phyloP scores from a whole-genome alignment of 2,329 filamentous ascomycete species.

The Colletotrichum sp. region DNA sequence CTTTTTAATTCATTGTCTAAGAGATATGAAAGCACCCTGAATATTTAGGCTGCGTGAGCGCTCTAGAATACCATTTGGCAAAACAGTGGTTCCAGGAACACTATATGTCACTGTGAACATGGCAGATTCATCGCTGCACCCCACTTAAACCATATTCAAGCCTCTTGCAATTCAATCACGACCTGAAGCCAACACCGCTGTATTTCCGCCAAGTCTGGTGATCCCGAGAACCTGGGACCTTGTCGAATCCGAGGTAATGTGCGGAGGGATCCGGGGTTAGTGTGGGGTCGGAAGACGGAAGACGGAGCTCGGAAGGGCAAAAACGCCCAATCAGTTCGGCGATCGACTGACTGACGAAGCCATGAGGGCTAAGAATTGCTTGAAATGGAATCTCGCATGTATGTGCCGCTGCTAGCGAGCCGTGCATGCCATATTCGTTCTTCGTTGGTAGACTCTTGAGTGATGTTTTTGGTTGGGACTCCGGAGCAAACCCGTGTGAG shows the following conservation, averaged over 20 bases:
- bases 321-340: not conserved
- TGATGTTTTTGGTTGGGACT: not conserved
- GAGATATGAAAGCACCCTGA: not conserved
- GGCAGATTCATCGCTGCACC: not conserved
- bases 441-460: not conserved
- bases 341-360: not conserved
- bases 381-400: not conserved
- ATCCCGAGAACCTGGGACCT: not conserved
- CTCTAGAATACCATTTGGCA: not conserved
- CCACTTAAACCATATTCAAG: not conserved
- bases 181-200: not conserved
- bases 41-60: not conserved
- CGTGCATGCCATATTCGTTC: not conserved
- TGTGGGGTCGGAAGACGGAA: not conserved
- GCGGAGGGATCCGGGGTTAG: not conserved
- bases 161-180: not conserved
- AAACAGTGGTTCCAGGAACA: not conserved
- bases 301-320: not conserved
- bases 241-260: not conserved
- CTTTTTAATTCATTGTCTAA: not conserved
- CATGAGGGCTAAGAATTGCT: not conserved
- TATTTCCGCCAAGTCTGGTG: not conserved
- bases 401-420: not conserved
- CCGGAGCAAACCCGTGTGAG: not conserved
- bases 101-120: not conserved